Conservation (phyloP, 768 basidiomycete species). For the Leccinum pellstonianum region DNA sequence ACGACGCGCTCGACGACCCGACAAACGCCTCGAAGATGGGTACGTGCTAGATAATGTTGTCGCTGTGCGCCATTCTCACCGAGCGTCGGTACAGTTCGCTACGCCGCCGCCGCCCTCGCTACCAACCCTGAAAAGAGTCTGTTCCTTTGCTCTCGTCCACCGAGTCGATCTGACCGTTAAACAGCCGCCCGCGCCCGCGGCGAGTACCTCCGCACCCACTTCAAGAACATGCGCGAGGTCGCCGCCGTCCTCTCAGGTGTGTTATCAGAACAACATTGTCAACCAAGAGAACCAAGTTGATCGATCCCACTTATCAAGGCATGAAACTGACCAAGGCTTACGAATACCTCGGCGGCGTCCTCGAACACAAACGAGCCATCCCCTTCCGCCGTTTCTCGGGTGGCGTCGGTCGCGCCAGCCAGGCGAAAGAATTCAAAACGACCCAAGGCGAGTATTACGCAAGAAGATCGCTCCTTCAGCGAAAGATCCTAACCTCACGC, state of each 20-base stretch:
- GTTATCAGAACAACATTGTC: slow-evolving; percentile 20
- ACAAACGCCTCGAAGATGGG: slow-evolving; percentile 61
- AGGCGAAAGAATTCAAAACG: slow-evolving; percentile 95
- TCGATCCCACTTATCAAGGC: slow-evolving; percentile 47
- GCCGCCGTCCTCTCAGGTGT: slow-evolving; percentile 89
- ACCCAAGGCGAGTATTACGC: slow-evolving; percentile 75
- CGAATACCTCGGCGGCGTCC: slow-evolving; percentile 87
- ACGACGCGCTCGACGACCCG: slow-evolving; percentile 36
- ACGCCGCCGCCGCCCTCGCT: slow-evolving; percentile 84
- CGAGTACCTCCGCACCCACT: slow-evolving; percentile 98
- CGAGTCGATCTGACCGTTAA: slow-evolving; percentile 15
- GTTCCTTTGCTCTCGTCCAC: slow-evolving; percentile 29
- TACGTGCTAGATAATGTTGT: slow-evolving; percentile 37
- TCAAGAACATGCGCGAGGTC: slow-evolving; percentile 99
- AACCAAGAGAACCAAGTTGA: slow-evolving; percentile 4
- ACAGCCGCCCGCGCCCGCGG: slow-evolving; percentile 89
- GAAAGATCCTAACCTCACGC: neutral
- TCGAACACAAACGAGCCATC: slow-evolving; percentile 95
- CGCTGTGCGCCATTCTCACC: slow-evolving; percentile 17
- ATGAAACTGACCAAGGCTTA: slow-evolving; percentile 94
- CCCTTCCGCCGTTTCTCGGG: slow-evolving; percentile 96
- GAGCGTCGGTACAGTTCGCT: slow-evolving; percentile 64
- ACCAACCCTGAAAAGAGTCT: slow-evolving; percentile 94
- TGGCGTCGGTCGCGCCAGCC: slow-evolving; percentile 91
- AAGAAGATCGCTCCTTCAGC: neutral